Percentiles rank a stretch among this genome's conserved stretches.
These are phyloP conservation scores for Microbotryum violaceum DNA, from an alignment of 1,284 basidiomycete species.

Conservation along the genomic window DNA sequence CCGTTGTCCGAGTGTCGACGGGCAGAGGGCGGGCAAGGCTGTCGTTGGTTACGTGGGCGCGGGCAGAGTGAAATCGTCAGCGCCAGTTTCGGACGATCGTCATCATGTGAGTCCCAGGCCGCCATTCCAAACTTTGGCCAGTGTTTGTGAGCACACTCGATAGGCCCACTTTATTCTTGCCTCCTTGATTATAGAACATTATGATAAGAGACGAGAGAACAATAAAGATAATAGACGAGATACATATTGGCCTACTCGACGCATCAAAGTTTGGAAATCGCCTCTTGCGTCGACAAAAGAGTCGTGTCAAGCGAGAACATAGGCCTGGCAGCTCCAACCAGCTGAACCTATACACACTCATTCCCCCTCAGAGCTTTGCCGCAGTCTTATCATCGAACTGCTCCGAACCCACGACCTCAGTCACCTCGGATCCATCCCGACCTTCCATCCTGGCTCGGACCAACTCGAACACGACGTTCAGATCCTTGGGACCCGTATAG, in stretches of 20 bases:
- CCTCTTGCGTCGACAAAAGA: neutral
- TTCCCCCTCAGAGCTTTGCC: neutral
- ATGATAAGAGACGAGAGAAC: too few species aligned
- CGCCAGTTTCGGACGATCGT: neutral
- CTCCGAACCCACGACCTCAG: neutral
- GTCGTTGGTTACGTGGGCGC: too few species aligned
- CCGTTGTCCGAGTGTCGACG: neutral
- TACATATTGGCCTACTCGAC: too few species aligned
- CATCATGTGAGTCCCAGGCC: neutral
- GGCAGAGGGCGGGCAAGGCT: neutral
- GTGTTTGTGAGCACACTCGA: neutral
- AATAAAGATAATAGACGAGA: too few species aligned
- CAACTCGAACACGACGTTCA: constrained; percentile 45
- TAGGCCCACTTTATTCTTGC: neutral
- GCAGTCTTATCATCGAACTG: neutral
- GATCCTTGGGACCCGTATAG: constrained; percentile 42
- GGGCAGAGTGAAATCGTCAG: neutral
- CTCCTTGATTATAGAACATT: too few species aligned
- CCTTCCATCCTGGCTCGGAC: constrained; percentile 9
- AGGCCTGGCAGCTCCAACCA: too few species aligned
- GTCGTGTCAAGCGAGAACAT: too few species aligned
- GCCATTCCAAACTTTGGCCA: neutral
- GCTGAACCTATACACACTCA: neutral
- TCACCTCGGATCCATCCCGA: constrained; percentile 9
- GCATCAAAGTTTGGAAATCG: neutral